Evolutionary conservation across 2,329 filamentous ascomycete genomes (phyloP), one percentile per base, ranked within the genome.

Genomic region (Cladosporium sp.): DNA sequence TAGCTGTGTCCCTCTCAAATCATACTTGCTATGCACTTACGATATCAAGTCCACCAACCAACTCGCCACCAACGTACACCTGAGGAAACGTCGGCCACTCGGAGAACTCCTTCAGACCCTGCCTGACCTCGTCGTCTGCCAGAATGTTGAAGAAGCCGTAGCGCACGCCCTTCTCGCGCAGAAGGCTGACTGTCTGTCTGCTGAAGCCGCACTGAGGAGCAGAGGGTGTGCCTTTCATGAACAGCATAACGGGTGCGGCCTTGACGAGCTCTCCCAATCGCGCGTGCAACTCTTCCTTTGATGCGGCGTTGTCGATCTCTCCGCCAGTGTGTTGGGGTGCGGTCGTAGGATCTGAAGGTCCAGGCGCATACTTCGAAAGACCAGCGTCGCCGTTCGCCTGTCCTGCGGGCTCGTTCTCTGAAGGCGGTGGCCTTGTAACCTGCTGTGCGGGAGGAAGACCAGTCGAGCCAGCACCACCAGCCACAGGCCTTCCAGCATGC

Each of bases 131-230:
- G 74, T 99, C 94, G 77, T 99, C 95, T 69, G 95, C 95, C 72
- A 99, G 80, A 69, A 99, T 99, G 77, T 99, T 98, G 84, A 99
- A 99, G 84, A 99, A 99, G 23, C 95, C 95, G 78, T 98, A 99
- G 77, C 96, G 92, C 67, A 99, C 91, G 58, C 90, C 90, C 76
- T 92, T 89, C 80, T 98, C 94, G 61, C 95, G 87, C 73, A 99
- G 81, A 56, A 99, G 86, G 28, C 83, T 88, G 51, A 99, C 95
- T 53, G 97, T 82, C 81, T 97, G 93, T 71, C 94, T 84, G 70
- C 92, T 96, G 80, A 99, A 99, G 2, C 95, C 93, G 75, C 93
- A 97, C 79, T 96, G 91, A 1, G 93, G 93, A 34, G 88, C 86
- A 70, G 89, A 91, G 0, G 93, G 93, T 2, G 92, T 96, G n/a